phyloP scores from a whole-genome alignment of 805 yeast species.

The Starmerella floris region DNA sequence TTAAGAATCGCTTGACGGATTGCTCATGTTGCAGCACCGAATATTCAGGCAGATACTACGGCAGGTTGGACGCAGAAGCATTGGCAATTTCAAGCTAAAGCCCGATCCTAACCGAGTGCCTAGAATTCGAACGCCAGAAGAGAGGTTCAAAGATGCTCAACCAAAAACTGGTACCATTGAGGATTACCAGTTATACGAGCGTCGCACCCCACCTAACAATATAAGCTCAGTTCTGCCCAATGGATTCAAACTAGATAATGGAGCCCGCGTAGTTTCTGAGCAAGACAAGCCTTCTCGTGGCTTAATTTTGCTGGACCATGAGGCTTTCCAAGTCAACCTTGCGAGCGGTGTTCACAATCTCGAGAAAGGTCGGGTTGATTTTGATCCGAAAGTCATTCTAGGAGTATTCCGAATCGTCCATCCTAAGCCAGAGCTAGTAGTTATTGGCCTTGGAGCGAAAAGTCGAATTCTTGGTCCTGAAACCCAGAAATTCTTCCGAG shows the following conservation, averaged over 20 bases:
- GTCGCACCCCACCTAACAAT: constrained; percentile 36
- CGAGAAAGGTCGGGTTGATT: constrained; percentile 42
- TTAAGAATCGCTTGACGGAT: no score
- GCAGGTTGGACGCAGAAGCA: constrained; percentile 2
- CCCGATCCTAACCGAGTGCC: constrained; percentile 23
- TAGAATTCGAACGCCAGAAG: constrained; percentile 16
- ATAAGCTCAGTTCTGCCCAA: constrained; percentile 39
- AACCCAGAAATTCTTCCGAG: constrained; percentile 37
- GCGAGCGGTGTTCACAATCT: constrained; percentile 31
- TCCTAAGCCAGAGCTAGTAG: constrained; percentile 67
- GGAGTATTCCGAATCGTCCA: constrained; percentile 41
- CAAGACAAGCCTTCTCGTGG: constrained; percentile 24
- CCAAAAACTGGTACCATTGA: constrained; percentile 22
- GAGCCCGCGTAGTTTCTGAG: constrained; percentile 29
- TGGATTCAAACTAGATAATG: constrained; percentile 46
- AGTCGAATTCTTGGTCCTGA: constrained; percentile 50
- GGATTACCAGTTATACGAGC: constrained; percentile 36
- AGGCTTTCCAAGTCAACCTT: constrained; percentile 48
- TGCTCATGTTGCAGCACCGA: no score
- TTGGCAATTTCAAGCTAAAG: constrained; percentile 14
- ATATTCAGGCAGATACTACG: no score
- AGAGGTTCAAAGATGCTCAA: constrained; percentile 19
- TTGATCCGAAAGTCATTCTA: constrained; percentile 32
- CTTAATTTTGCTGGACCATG: constrained; percentile 31
- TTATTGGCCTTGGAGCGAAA: constrained; percentile 52